Conservation (phyloP, 2,329 filamentous ascomycete genomes). For the Podosphaera aphanis region DNA sequence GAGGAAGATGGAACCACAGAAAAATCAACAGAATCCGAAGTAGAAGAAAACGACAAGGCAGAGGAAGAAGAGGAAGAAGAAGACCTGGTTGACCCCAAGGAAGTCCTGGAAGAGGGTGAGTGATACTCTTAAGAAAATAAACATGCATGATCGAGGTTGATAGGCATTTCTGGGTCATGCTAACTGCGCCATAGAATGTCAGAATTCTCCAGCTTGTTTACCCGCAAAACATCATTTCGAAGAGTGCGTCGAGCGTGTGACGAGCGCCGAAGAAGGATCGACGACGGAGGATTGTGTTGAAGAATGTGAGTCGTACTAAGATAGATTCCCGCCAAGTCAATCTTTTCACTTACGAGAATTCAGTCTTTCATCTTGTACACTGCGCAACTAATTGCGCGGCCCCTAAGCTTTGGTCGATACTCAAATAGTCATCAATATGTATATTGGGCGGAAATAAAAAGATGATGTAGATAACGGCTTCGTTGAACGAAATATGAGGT, state of each 20-base stretch:
- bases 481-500: too few species aligned
- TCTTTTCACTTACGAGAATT: slow-evolving; percentile 3
- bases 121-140: slow-evolving; percentile 12
- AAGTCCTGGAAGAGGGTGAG: slow-evolving; percentile 78
- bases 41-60: slow-evolving; percentile 25
- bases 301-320: slow-evolving; percentile 64
- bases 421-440: slow-evolving; percentile 45
- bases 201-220: slow-evolving; percentile 62
- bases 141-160: too few species aligned
- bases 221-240: slow-evolving; percentile 94
- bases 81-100: slow-evolving; percentile 67
- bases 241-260: slow-evolving; percentile 90
- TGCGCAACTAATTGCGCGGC: slow-evolving; percentile 84
- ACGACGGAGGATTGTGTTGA: slow-evolving; percentile 90
- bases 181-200: slow-evolving; percentile 43
- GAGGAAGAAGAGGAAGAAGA: slow-evolving; percentile 42
- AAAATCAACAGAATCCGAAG: slow-evolving; percentile 22
- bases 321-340: not conserved
- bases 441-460: too few species aligned
- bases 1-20: slow-evolving; percentile 1
- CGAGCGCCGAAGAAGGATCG: slow-evolving; percentile 38
- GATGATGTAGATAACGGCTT: too few species aligned
- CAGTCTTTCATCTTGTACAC: slow-evolving; percentile 97
- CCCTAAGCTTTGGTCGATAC: slow-evolving; percentile 78
- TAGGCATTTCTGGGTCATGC: not conserved